Evolutionary conservation across 176 grass and related monocot species (phyloP).

Genomic region (Thalia dealbata): DNA sequence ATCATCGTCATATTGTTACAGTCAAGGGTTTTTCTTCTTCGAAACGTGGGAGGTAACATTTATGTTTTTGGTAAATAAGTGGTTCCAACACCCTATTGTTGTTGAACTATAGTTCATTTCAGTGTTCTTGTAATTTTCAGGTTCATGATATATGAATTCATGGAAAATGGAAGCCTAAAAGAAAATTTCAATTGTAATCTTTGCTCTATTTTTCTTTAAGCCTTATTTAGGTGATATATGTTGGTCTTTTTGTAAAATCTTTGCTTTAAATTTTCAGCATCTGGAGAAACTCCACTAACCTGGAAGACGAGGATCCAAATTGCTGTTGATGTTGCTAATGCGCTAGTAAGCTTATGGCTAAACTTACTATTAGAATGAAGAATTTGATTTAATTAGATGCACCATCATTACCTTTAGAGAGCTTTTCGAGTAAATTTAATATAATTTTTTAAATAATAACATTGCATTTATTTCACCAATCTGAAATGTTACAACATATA

Average conservation of each 20-base stretch:
- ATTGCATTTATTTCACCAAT: too few relatives aligned
- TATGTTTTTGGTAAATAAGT: background rate
- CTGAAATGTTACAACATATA: too few relatives aligned
- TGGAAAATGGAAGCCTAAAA: slow-evolving; percentile 94
- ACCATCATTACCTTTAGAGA: background rate
- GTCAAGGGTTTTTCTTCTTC: slow-evolving; percentile 71
- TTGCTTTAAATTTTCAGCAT: slow-evolving; percentile 38
- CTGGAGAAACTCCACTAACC: slow-evolving; percentile 41
- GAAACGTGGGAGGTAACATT: slow-evolving; percentile 56
- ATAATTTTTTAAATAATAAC: too few relatives aligned
- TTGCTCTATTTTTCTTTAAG: slow-evolving; percentile 26
- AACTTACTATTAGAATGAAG: background rate
- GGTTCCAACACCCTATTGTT: slow-evolving; percentile 1
- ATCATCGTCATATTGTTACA: slow-evolving; percentile 84
- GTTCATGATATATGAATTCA: slow-evolving; percentile 75
- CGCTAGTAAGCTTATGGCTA: slow-evolving; percentile 45
- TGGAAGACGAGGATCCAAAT: slow-evolving; percentile 94
- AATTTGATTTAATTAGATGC: background rate
- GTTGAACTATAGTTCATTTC: slow-evolving; percentile 13
- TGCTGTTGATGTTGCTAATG: slow-evolving; percentile 89
- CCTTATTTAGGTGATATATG: slow-evolving; percentile 17
- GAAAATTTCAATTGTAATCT: slow-evolving; percentile 77
- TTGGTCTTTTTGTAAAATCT: slow-evolving; percentile 25
- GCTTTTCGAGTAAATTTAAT: background rate
- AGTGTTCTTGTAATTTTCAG: slow-evolving; percentile 27